phyloP scores from a whole-genome alignment of 2,329 filamentous ascomycete species.

The Monilinia fructicola region DNA sequence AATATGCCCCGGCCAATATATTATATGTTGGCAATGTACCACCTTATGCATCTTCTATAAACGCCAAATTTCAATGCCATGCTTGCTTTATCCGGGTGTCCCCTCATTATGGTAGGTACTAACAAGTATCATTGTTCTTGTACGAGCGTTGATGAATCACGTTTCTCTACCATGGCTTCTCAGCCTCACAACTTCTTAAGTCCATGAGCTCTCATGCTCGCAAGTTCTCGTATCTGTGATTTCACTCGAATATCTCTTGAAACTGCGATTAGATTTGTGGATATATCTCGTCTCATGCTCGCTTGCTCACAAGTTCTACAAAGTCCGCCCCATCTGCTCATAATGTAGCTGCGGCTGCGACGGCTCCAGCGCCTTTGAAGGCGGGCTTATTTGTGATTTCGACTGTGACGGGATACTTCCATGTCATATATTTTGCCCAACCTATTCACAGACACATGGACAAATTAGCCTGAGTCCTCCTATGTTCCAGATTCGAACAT shows the following conservation, averaged over 20 bases:
- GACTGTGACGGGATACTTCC: constrained; percentile 83
- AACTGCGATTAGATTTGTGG: not conserved
- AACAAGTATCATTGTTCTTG: constrained; percentile 3
- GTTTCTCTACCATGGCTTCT: not conserved
- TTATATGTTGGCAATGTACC: not conserved
- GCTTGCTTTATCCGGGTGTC: not conserved
- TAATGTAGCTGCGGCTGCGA: constrained; percentile 53
- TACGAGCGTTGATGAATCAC: not conserved
- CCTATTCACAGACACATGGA: constrained; percentile 51
- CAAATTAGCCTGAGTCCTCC: constrained; percentile 7
- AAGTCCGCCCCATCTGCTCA: constrained; percentile 22
- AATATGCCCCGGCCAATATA: not conserved
- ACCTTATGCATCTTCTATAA: constrained; percentile 3
- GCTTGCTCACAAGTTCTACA: not conserved
- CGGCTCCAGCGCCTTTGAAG: constrained; percentile 63
- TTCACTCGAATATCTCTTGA: not conserved
- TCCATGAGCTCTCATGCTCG: not conserved
- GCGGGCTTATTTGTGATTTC: constrained; percentile 59
- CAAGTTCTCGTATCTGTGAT: not conserved
- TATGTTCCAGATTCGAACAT: not conserved
- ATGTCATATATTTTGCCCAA: constrained; percentile 92
- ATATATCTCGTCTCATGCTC: not conserved
- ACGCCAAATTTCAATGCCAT: constrained; percentile 8
- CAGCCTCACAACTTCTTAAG: not conserved
- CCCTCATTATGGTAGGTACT: not conserved